phyloP scores from a whole-genome alignment of 345 rosid species.

The Salix purpurea region DNA sequence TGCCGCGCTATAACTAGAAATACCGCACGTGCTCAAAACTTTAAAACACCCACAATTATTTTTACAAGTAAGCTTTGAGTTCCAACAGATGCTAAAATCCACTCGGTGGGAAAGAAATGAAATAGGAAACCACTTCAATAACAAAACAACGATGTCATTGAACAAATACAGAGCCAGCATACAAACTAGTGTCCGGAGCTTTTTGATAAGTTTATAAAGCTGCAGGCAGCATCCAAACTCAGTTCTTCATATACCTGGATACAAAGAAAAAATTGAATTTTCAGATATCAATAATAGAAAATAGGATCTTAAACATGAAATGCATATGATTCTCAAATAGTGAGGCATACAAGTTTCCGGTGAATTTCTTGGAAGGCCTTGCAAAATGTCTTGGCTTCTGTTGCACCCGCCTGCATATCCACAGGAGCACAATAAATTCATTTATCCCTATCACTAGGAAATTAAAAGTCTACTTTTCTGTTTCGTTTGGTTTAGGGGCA shows the following conservation, averaged over 20 bases:
- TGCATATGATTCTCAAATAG: not conserved
- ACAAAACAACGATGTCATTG: not conserved
- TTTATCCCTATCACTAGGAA: not conserved
- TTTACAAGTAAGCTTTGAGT: not conserved
- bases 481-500: not conserved
- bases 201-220: conserved; percentile 27
- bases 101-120: not conserved
- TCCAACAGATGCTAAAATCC: not conserved
- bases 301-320: not conserved
- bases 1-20: not conserved
- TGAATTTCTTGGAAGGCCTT: conserved; percentile 67
- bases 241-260: conserved; percentile 66
- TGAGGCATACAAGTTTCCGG: conserved; percentile 58
- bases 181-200: conserved; percentile 7
- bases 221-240: conserved; percentile 55
- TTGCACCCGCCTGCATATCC: conserved; percentile 50
- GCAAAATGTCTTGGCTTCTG: conserved; percentile 75
- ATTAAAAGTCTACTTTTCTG: not conserved
- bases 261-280: not conserved
- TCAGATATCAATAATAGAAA: not conserved
- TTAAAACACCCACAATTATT: not conserved
- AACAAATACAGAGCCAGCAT: not conserved
- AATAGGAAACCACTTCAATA: not conserved
- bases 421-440: not conserved
- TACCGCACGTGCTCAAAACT: not conserved